Base-by-base conservation (phyloP, 768 basidiomycete species). In the Boletus rufocinnamomeus region DNA sequence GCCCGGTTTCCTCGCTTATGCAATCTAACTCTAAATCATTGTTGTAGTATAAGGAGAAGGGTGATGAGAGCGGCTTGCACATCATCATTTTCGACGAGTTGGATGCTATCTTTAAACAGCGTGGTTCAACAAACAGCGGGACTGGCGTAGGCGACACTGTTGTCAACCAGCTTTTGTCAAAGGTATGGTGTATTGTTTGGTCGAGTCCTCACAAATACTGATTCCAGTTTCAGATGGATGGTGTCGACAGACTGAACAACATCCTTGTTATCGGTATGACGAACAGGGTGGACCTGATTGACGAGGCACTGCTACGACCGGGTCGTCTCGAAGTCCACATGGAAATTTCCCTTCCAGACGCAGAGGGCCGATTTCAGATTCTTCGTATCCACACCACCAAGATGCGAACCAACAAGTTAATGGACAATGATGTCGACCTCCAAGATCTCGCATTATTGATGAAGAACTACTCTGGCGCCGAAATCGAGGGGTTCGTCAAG, bases 201-300 rank as follows among this genome's bases (percentile, higher is more conserved):
- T 6, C 7, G 25, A 45, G 7, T 25, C 43, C 46, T n/a, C 56
- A 10, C 21, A 13, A 10, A n/a, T 51, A 8, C 50, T 73, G 32
- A 72, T 34, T 10, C 55, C 17, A 8, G 6, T 47, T 32, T 10
- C 64, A 97, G 94, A 96, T 99, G 95, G 97, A 99, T 65, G 97
- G 97, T 79, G 96, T 99, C 13, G 97, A 99, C 71, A 91, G 93
- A 76, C 79, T 99, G 34, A 98, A 99, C 79, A 99, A 99, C 75
- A 96, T 99, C 60, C 89, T 99, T 66, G 90, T 99, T 65, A 99
- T 99, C 65, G 97, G 97, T 66, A 99, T 99, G 97, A 99, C 96
- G 47, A 98, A 99, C 74, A 88, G 97, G 59, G 76, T 86, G 44
- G 97, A 99, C 79, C 93, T 99, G 95, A 98, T 99, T 66, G 97